These are phyloP conservation scores for Hymenochaete sp. DNA, from an alignment of 1,284 basidiomycete species.

Conservation along the genomic window DNA sequence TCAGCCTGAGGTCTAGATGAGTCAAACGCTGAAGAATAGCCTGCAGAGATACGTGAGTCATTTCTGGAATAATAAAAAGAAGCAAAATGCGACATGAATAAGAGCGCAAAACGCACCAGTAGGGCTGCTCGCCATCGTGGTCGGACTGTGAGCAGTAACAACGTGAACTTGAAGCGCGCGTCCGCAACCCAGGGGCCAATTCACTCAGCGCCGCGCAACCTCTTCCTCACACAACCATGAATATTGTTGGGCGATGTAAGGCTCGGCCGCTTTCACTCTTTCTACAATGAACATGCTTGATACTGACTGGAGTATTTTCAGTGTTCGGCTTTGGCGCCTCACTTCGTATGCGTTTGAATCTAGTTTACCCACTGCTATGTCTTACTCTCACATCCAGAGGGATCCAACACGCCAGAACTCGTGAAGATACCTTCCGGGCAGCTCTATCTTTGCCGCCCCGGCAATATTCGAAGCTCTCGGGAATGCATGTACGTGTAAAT, in stretches of 20 bases:
- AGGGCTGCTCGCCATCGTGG: conserved; percentile 4
- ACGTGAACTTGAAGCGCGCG: neutral
- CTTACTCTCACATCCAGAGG: conserved; percentile 37
- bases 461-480: conserved; percentile 81
- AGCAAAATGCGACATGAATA: too few species aligned
- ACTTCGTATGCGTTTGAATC: conserved; percentile 46
- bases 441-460: conserved; percentile 85
- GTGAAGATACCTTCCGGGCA: conserved; percentile 92
- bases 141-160: conserved; percentile 8
- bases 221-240: conserved; percentile 41
- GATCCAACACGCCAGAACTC: conserved; percentile 84
- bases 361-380: conserved; percentile 15
- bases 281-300: neutral
- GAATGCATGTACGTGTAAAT: conserved; percentile 89
- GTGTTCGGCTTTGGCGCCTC: conserved; percentile 76
- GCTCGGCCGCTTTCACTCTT: conserved; percentile 21
- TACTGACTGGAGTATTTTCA: conserved; percentile 28
- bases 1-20: conserved; percentile 8
- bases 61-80: too few species aligned
- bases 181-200: conserved; percentile 15
- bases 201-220: conserved; percentile 9
- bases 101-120: neutral
- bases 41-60: too few species aligned
- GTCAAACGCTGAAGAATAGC: conserved; percentile 9
- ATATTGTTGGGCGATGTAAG: conserved; percentile 77